Base-by-base conservation (phyloP, 495 filamentous ascomycete species). In the Talaromyces borbonicus region DNA sequence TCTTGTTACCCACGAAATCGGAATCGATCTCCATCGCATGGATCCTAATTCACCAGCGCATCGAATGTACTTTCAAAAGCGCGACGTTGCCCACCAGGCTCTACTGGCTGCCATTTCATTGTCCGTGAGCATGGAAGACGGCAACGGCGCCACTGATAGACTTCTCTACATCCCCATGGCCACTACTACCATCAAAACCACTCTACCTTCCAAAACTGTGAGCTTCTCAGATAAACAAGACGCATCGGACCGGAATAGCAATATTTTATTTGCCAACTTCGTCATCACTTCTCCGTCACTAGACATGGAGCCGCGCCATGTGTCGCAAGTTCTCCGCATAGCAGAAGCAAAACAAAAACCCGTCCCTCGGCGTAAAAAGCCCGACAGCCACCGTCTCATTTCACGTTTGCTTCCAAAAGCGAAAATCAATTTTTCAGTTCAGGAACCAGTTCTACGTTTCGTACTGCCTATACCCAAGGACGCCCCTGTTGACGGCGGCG, bases 111-210 rank as follows among this genome's bases (percentile, higher is more conserved):
- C 87, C 4, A 83, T 96, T 16, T 93, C 92, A 4, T 82, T 97
- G 27, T 90, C 90, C 2, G 73, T 96, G 46, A 92, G 87, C 48
- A 69, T 99, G 35, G 89, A 95, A 55, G 87, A 96, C 62, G 86
- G 87, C 20, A 74, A 80, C 12, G 84, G 84, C 8, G 86, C 86
- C 59, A 80, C 84, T 0, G 86, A 95, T 57, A 81, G 88, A 50
- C 75, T 99, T 44, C 69, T 93, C 12, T 97, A 97, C 60, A 80
- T 99, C 23, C 92, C 92, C 0, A 99, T 99, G 93, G 85, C 90
- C 20, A 99, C 92, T 4, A 93, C 88, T 16, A 99, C 92, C 0
- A 79, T 95, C 24, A 87, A 87, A 50, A 97, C 92, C 0, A 99
- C 92, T 4, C 63, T 99, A 5, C 93, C 93, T 0, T 94, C 92